Conservation (phyloP, 2,329 filamentous ascomycete species). For the Venturia asperata region DNA sequence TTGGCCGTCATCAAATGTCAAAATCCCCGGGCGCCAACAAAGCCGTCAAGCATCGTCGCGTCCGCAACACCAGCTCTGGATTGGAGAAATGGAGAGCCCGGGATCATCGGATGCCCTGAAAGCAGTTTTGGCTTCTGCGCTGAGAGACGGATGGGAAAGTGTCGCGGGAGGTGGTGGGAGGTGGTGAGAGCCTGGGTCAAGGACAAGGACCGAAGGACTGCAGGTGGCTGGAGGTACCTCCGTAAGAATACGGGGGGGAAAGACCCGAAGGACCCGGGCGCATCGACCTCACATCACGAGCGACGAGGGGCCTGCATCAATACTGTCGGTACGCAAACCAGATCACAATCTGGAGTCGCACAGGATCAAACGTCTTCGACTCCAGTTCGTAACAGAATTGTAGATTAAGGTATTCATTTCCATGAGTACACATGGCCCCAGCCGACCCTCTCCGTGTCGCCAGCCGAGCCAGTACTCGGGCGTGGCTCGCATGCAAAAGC, state of each 20-base stretch:
- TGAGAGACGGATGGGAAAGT: background rate
- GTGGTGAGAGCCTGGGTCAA: too few relatives aligned
- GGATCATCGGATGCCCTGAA: background rate
- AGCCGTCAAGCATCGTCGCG: background rate
- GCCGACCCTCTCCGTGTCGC: background rate
- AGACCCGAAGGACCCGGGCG: too few relatives aligned
- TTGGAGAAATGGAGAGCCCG: background rate
- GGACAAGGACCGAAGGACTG: too few relatives aligned
- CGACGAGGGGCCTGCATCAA: too few relatives aligned
- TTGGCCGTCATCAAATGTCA: background rate
- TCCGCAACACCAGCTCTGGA: background rate
- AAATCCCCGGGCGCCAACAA: background rate
- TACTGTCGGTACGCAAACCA: too few relatives aligned
- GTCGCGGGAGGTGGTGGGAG: background rate
- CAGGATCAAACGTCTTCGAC: too few relatives aligned
- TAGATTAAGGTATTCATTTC: slow-evolving; percentile 3
- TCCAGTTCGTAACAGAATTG: background rate
- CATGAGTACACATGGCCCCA: slow-evolving; percentile 2
- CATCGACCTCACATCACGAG: too few relatives aligned
- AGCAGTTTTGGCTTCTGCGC: background rate
- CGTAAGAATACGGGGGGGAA: too few relatives aligned
- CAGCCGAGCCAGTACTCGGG: background rate
- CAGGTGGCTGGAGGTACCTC: too few relatives aligned
- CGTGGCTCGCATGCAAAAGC: background rate
- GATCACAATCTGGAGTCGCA: too few relatives aligned